Base-by-base conservation (phyloP, 306 rosid genomes). In the Dalbergia cultrata region DNA sequence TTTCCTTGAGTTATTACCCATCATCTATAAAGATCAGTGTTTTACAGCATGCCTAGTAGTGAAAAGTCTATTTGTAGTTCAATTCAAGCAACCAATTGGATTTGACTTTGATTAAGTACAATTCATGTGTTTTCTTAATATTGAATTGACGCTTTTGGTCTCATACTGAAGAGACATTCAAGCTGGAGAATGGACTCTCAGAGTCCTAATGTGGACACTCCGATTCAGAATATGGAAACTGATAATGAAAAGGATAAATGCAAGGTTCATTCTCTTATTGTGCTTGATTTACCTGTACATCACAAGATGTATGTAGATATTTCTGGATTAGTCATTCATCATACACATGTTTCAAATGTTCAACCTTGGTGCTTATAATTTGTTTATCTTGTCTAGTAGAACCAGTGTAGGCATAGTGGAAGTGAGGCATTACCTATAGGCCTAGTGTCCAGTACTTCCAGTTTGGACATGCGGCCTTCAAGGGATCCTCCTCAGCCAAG, bases 361-460 rank as follows among this genome's bases (percentile, higher is more conserved):
- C 13, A 22, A 62, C 3, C 72, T 81, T 69, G 14, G 68, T 76
- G 60, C 84, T 84, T 76, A 65, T 73, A 57, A 57, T 39, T 50
- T 84, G 68, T 87, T 81, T 83, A 59, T 84, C 60, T 80, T 72
- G 88, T 84, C 81, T 86, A 90, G 95, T 86, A 95, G 97, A 86
- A 85, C 63, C 87, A 84, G 63, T 82, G 88, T 86, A 85, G 88
- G 84, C 95, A 95, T 69, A 70, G 17, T 57, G 99, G 97, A 79
- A 91, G 96, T 53, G 93, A 91, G 82, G 84, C 91, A 43, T 88
- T 95, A 75, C 99, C 99, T 60, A 64, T 52, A 74, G 99, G 93
- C 43, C 88, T 95, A 80, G 80, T 95, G 43, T 63, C 87, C 56
- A 49, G 70, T 72, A 91, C 93, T 79, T 85, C 98, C 3, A 80